Conservation (phyloP, 2,329 filamentous ascomycete genomes). For the Lasiodiplodia sp. region DNA sequence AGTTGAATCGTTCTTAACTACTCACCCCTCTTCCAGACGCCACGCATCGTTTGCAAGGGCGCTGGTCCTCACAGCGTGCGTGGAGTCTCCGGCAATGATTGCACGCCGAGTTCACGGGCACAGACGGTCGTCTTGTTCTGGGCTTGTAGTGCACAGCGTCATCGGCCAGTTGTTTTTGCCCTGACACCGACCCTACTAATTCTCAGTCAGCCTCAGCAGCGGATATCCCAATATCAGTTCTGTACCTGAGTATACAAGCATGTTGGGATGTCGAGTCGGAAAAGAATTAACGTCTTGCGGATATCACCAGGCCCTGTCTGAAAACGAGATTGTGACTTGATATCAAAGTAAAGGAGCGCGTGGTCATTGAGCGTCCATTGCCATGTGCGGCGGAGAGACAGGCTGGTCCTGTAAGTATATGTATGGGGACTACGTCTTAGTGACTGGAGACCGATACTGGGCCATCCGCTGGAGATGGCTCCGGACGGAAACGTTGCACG, state of each 20-base stretch:
- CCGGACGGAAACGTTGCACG: neutral
- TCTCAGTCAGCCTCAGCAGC: neutral
- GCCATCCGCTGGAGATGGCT: slow-evolving; percentile 5
- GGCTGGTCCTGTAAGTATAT: slow-evolving; percentile 15
- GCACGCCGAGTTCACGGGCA: slow-evolving; percentile 20
- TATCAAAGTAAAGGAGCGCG: neutral
- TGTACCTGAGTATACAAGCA: slow-evolving; percentile 4
- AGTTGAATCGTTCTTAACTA: neutral
- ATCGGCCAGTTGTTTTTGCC: neutral
- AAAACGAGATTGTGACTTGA: neutral
- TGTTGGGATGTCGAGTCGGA: neutral
- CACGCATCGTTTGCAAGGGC: slow-evolving; percentile 12
- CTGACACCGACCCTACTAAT: neutral
- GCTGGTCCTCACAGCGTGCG: slow-evolving; percentile 17
- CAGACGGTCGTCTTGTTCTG: slow-evolving; percentile 10
- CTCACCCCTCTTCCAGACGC: slow-evolving; percentile 17
- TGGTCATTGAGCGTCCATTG: neutral
- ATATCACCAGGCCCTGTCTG: neutral
- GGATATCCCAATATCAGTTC: no score
- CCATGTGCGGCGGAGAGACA: neutral
- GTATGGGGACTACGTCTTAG: neutral
- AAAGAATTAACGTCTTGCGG: no score
- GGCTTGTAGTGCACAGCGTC: neutral
- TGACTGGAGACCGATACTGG: neutral
- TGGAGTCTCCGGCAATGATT: slow-evolving; percentile 24